phyloP scores from a whole-genome alignment of 305 asterid species.

The Fraxinus latifolia region DNA sequence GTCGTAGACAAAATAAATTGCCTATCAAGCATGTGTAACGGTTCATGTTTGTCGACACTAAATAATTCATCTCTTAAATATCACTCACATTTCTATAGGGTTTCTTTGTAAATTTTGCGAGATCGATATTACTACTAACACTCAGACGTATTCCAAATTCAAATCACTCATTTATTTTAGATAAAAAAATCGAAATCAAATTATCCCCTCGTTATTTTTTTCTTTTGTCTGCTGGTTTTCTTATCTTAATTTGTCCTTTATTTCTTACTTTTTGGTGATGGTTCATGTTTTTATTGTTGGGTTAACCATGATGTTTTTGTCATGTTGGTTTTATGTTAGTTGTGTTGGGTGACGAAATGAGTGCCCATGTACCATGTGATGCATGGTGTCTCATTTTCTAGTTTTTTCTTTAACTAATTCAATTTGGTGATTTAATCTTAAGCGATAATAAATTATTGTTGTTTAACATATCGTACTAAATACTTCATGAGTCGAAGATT shows the following conservation, averaged over 20 bases:
- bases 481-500: not conserved
- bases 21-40: not conserved
- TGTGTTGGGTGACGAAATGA: conserved; percentile 44
- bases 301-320: conserved; percentile 15
- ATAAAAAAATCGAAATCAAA: not conserved
- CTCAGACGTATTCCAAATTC: too few species aligned
- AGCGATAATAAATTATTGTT: not conserved
- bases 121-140: not conserved
- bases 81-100: not conserved
- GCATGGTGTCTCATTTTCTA: conserved; percentile 4
- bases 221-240: not conserved
- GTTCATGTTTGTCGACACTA: not conserved
- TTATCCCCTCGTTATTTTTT: not conserved
- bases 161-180: not conserved
- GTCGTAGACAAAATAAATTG: not conserved
- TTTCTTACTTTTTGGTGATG: not conserved
- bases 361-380: conserved; percentile 26
- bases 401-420: not conserved
- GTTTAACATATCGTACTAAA: not conserved
- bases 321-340: conserved; percentile 34
- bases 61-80: not conserved
- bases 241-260: not conserved
- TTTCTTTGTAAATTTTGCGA: not conserved
- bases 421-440: not conserved
- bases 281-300: conserved; percentile 24